Evolutionary conservation across 164 flowering plant genomes (phyloP), one percentile per base, ranked within the genome.

Genomic region (Liriodendron chinense): DNA sequence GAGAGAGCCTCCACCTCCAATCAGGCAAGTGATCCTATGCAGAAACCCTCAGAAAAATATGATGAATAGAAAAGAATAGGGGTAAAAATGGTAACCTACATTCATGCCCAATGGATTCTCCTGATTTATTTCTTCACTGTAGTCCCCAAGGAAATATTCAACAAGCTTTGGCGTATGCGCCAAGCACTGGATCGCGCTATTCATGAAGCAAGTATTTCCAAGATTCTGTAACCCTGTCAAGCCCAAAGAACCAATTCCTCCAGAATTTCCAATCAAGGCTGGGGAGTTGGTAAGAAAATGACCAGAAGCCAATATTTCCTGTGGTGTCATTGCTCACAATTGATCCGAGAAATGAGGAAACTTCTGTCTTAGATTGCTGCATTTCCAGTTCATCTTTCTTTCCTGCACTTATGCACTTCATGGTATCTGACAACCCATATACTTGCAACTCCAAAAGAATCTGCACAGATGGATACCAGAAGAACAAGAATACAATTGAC

Each of bases 121-220:
- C 74, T 69, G 82, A 75, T 95, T 92, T 75, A 92, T 88, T 85
- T 93, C 99, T 77, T 76, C 83, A 69, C 73, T 83, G 81, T 92
- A 94, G 76, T 95, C 97, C 70, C 92, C 94, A 68, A 92, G 92
- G 70, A 96, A 92, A 80, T 88, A 96, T 73, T 96, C 97, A 78
- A 92, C 93, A 77, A 96, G 89, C 84, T 89, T 85, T 56, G 96
- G 93, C 20, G 99, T 92, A 83, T 96, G 99, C 26, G 85, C 97
- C 78, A 96, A 87, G 85, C 99, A 96, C 85, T 96, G 99, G 49
- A 93, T 69, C 53, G 99, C 87, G 79, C 97, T 92, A 75, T 96
- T 96, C 98, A 96, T 92, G 74, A 93, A 96, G 81, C 99, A 96
- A 65, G 99, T 96, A 78, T 93, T 96, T 74, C 99, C 99, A 77